phyloP scores from a whole-genome alignment of 345 rosid genomes.

The Populus alba region DNA sequence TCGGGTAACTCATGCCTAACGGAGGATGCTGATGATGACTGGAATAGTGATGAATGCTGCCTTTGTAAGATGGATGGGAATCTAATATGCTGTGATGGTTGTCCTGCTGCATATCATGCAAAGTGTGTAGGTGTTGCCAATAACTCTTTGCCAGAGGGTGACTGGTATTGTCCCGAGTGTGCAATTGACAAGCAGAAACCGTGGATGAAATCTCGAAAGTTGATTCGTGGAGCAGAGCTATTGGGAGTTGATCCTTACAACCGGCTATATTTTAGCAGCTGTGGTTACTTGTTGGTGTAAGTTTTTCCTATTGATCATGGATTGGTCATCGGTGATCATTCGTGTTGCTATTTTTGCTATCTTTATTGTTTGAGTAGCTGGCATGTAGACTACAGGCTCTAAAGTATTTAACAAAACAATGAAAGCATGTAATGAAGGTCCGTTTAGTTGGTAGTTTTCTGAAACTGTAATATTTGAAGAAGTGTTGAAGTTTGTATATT shows the following conservation, averaged over 20 bases:
- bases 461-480: too few relatives aligned
- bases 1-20: constrained; percentile 47
- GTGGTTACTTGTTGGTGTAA: constrained; percentile 92
- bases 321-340: not conserved
- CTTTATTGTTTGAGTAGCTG: not conserved
- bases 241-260: constrained; percentile 78
- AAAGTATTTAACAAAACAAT: not conserved
- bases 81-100: constrained; percentile 95
- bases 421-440: not conserved
- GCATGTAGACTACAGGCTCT: not conserved
- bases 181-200: constrained; percentile 52
- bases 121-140: constrained; percentile 83
- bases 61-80: constrained; percentile 97
- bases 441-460: too few relatives aligned
- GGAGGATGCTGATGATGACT: constrained; percentile 62
- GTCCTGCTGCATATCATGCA: constrained; percentile 99
- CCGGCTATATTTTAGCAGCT: constrained; percentile 68
- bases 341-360: not conserved
- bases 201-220: constrained; percentile 52
- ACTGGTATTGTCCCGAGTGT: constrained; percentile 99
- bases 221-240: constrained; percentile 82
- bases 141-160: constrained; percentile 88
- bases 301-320: constrained; percentile 32
- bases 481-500: not conserved
- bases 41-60: constrained; percentile 91